A percentile compares a stretch with the other conserved stretches of the same genome.
phyloP scores from a whole-genome alignment of 1,284 basidiomycete species.

The Uromyces viciae-fabae region DNA sequence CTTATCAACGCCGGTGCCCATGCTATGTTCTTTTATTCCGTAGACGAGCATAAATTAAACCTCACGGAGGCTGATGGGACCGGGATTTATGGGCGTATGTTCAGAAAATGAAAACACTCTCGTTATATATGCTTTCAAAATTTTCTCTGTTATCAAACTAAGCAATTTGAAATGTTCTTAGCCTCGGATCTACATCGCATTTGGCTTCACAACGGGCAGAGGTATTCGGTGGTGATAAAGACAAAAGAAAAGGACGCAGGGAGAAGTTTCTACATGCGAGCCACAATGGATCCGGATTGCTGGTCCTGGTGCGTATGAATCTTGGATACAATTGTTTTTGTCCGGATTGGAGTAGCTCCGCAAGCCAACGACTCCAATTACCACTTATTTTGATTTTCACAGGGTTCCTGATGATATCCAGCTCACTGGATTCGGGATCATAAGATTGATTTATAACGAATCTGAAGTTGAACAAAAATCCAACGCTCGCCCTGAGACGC shows the following conservation, averaged over 20 bases:
- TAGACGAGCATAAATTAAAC: slow-evolving; percentile 48
- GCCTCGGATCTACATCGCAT: slow-evolving; percentile 17
- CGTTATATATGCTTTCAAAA: too few relatives aligned
- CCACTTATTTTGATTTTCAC: not conserved
- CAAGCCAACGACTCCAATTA: too few relatives aligned
- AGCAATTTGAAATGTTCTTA: not conserved
- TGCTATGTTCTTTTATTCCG: slow-evolving; percentile 50
- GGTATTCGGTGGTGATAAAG: slow-evolving; percentile 25
- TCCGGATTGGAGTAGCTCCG: not conserved
- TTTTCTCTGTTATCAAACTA: too few relatives aligned
- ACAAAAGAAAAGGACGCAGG: slow-evolving; percentile 19
- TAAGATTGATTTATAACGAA: not conserved
- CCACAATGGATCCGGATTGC: slow-evolving; percentile 35
- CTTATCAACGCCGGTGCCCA: slow-evolving; percentile 60
- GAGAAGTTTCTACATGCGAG: slow-evolving; percentile 27
- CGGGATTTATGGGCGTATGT: slow-evolving; percentile 32
- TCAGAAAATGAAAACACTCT: too few relatives aligned
- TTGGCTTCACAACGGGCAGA: slow-evolving; percentile 23
- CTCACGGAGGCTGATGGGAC: slow-evolving; percentile 46
- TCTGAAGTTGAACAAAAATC: not conserved
- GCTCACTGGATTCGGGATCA: slow-evolving; percentile 11
- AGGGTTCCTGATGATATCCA: slow-evolving; percentile 36
- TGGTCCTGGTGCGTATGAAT: slow-evolving; percentile 11
- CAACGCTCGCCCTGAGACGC: not conserved
- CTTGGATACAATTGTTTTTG: not conserved